These are phyloP conservation scores for Chlorella ohadii DNA, from an alignment of 139 green algal species.

Conservation along the genomic window DNA sequence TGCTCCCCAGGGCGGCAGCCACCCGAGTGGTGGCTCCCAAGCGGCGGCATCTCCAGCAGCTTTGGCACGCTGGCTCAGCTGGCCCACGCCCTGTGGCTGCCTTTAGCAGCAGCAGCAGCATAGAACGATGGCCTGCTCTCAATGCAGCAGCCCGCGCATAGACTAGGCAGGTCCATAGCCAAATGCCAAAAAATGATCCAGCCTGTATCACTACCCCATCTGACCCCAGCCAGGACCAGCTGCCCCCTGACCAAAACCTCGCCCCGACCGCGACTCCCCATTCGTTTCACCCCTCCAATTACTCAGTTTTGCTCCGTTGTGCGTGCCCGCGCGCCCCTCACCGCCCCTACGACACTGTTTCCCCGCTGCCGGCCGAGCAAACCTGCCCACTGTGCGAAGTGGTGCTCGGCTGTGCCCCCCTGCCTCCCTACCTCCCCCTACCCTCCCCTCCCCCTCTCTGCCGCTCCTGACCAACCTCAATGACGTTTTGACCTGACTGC, in stretches of 20 bases:
- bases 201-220: too few species aligned
- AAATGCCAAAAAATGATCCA: too few species aligned
- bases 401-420: not conserved
- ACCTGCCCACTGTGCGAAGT: conserved; percentile 13
- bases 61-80: not conserved
- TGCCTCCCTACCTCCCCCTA: not conserved
- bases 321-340: not conserved
- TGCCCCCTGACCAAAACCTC: not conserved
- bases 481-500: too few species aligned
- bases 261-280: not conserved
- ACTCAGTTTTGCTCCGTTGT: conserved; percentile 5
- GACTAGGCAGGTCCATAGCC: too few species aligned
- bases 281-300: not conserved
- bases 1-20: too few species aligned
- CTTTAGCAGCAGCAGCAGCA: not conserved
- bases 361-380: not conserved
- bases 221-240: too few species aligned
- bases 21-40: not conserved
- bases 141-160: too few species aligned
- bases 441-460: not conserved
- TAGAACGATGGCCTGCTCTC: too few species aligned
- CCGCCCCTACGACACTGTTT: conserved; percentile 2
- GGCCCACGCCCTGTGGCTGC: too few species aligned
- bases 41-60: not conserved
- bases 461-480: too few species aligned